Evolutionary conservation across 169 alveolate species (phyloP), one percentile per base, ranked within the genome.

Genomic region (Eimeria mitis): DNA sequence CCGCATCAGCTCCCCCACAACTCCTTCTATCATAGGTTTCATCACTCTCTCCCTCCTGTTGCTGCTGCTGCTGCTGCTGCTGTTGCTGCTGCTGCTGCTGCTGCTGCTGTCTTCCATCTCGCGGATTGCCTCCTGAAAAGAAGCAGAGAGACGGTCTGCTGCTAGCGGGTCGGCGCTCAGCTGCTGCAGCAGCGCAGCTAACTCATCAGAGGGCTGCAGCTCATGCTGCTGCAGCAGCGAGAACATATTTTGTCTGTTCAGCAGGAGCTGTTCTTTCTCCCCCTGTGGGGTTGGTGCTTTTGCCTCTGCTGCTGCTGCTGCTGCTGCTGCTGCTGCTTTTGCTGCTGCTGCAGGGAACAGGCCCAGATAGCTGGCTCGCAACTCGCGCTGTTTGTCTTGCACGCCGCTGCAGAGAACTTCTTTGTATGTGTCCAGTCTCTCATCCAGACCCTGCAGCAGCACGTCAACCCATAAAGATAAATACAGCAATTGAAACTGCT

Each of bases 401-500:
- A 85, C 31, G 56, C 91, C 91, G 91, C 91, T 85, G 91, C 91
- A 85, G 40, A 85, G 65, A 2, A 85, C 79, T 85, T 85, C 91
- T 25, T 71, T 85, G 81, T 85, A 85, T 44, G 91, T 85, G 34
- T 49, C 6, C 28, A 85, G 63, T 71, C 91, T 0, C 25, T 40
- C 91, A 47, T 85, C 91, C 65, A 85, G 23, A 42, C 19, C 91
- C 91, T 85, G 79, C 61, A 85, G 28, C 40, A 52, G 34, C 75
- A 83, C 13, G 25, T 13, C 40, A 42, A 37, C 42, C 40, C 40
- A 61, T 14, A 59, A 23, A 11, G n/a, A n/a, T n/a, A 8, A 40
- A 31, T 19, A 31, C 78, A 84, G 89, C 73, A 56, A 81, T 4
- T 52, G 13, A 52, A 16, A 47, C 49, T 16, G 83, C 83, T 71